These are phyloP conservation scores for Gnomoniopsis sp. DNA, from an alignment of 2,329 filamentous ascomycete genomes.

Conservation along the genomic window DNA sequence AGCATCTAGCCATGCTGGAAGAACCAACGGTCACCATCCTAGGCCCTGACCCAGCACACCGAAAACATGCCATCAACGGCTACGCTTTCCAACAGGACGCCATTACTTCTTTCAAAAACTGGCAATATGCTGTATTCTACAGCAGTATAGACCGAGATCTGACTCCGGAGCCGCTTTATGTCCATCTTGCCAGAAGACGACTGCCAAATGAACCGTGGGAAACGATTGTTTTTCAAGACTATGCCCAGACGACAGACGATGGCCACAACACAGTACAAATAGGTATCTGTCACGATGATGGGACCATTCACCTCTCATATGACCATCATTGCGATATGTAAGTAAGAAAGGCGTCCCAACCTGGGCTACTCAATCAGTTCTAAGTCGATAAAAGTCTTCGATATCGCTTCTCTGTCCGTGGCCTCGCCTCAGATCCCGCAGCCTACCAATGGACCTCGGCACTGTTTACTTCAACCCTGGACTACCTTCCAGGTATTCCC, in stretches of 20 bases:
- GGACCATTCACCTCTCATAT: slow-evolving; percentile 50
- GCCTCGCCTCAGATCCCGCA: slow-evolving; percentile 30
- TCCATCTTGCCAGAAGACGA: slow-evolving; percentile 43
- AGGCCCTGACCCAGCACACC: slow-evolving; percentile 33
- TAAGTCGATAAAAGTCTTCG: slow-evolving; percentile 25
- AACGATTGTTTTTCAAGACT: slow-evolving; percentile 44
- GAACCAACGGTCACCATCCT: slow-evolving; percentile 31
- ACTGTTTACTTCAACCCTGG: slow-evolving; percentile 35
- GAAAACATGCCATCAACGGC: slow-evolving; percentile 38
- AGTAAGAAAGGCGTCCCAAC: slow-evolving; percentile 7
- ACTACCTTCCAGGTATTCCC: slow-evolving; percentile 32
- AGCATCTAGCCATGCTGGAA: slow-evolving; percentile 19
- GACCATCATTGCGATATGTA: slow-evolving; percentile 46
- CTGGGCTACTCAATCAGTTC: not conserved
- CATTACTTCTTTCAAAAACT: slow-evolving; percentile 42
- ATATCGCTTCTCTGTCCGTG: slow-evolving; percentile 34
- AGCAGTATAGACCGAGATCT: slow-evolving; percentile 20
- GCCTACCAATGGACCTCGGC: slow-evolving; percentile 28
- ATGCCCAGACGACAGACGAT: slow-evolving; percentile 46
- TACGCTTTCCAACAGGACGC: slow-evolving; percentile 48
- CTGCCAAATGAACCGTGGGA: slow-evolving; percentile 41
- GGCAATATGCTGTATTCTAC: slow-evolving; percentile 49
- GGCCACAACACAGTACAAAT: slow-evolving; percentile 52
- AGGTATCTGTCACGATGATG: slow-evolving; percentile 46
- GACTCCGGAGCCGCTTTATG: slow-evolving; percentile 32